These are phyloP conservation scores for Yarrowia divulgata DNA, from an alignment of 805 yeast species.

Conservation along the genomic window DNA sequence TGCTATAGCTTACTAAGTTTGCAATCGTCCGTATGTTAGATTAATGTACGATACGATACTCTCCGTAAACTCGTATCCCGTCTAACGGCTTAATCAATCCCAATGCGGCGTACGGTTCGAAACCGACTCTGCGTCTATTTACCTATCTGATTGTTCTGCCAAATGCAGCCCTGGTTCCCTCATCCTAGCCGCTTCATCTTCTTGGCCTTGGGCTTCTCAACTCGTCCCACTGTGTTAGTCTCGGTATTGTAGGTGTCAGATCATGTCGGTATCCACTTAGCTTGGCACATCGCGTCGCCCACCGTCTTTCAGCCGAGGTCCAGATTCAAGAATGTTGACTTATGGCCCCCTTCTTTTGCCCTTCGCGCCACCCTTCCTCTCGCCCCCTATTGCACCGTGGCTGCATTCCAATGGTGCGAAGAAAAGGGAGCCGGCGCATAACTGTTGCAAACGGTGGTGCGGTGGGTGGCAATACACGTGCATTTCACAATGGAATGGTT, in stretches of 20 bases:
- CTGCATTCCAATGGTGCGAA: conserved; percentile 8
- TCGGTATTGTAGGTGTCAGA: too few relatives aligned
- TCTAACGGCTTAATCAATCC: too few relatives aligned
- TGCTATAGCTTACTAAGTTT: too few relatives aligned
- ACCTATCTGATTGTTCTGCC: neutral
- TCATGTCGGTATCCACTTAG: too few relatives aligned
- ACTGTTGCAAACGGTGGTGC: neutral
- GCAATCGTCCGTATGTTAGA: too few relatives aligned
- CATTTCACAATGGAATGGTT: neutral
- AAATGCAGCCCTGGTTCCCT: neutral
- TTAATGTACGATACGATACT: too few relatives aligned
- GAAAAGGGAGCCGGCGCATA: conserved; percentile 2
- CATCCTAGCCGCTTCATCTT: conserved; percentile 8
- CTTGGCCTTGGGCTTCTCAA: conserved; percentile 26
- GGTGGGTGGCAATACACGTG: conserved; percentile 17
- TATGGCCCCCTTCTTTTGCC: neutral
- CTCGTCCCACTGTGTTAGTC: conserved; percentile 33
- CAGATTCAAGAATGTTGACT: neutral
- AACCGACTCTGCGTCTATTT: neutral
- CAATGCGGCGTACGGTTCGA: too few relatives aligned
- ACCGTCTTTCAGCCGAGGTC: conserved; percentile 1
- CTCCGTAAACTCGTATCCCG: too few relatives aligned
- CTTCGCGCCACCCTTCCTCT: conserved; percentile 3
- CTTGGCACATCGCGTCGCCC: too few relatives aligned
- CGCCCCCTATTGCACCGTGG: conserved; percentile 1